These are phyloP conservation scores for Candida berthetii DNA, from an alignment of 805 yeast species.

Conservation along the genomic window DNA sequence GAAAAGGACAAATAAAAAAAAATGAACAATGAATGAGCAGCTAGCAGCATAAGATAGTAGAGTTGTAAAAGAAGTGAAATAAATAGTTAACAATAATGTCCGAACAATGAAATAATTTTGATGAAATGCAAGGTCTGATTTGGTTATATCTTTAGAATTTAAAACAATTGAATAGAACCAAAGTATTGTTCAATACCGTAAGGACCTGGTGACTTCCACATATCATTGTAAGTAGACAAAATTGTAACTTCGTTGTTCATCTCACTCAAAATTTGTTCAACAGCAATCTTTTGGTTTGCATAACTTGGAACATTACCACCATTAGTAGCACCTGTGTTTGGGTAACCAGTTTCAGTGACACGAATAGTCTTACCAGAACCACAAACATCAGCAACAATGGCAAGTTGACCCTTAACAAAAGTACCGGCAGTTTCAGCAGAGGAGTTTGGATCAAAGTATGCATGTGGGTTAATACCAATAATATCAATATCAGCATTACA, in stretches of 20 bases:
- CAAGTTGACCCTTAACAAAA: slow-evolving; percentile 61
- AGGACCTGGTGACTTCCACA: slow-evolving; percentile 82
- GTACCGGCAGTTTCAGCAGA: slow-evolving; percentile 65
- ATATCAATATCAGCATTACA: slow-evolving; percentile 76
- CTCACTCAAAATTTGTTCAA: slow-evolving; percentile 51
- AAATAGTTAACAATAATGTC: not conserved
- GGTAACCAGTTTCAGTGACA: slow-evolving; percentile 89
- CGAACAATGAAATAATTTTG: not conserved
- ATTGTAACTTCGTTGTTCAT: slow-evolving; percentile 60
- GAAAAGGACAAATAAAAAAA: too few species aligned
- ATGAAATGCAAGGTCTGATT: not conserved
- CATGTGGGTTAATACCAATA: slow-evolving; percentile 82
- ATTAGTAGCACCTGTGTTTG: slow-evolving; percentile 63
- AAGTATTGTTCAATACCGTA: slow-evolving; percentile 85
- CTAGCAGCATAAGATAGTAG: too few species aligned
- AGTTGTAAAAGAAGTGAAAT: not conserved
- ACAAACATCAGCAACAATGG: slow-evolving; percentile 50
- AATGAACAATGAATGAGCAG: too few species aligned
- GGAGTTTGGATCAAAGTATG: slow-evolving; percentile 67
- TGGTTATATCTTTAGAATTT: slow-evolving; percentile 1
- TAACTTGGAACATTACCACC: slow-evolving; percentile 69
- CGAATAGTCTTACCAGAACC: slow-evolving; percentile 40
- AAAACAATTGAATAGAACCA: slow-evolving; percentile 44
- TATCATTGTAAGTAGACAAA: slow-evolving; percentile 76
- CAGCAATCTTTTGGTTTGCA: slow-evolving; percentile 68